These are phyloP conservation scores for Salvia sclarea DNA, from an alignment of 305 asterid species.

Conservation along the genomic window DNA sequence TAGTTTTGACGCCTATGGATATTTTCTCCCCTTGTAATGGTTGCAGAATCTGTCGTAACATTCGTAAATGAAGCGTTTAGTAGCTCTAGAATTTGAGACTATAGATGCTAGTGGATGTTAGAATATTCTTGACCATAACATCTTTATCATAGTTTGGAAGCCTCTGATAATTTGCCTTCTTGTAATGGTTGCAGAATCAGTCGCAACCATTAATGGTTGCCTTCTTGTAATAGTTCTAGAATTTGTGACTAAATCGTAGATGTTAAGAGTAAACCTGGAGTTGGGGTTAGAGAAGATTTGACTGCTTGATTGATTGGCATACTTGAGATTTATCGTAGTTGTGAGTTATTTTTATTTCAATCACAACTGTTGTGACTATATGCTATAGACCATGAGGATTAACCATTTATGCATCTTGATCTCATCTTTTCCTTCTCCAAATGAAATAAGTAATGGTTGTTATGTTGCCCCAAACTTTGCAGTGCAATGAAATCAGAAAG, in stretches of 20 bases:
- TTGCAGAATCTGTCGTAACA: background rate
- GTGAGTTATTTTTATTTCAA: background rate
- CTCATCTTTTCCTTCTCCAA: background rate
- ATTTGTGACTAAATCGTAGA: background rate
- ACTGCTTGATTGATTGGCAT: background rate
- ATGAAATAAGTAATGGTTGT: background rate
- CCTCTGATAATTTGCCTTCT: background rate
- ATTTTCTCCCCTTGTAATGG: background rate
- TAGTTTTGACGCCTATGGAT: background rate
- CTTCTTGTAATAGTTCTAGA: too few relatives aligned
- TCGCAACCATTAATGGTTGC: too few relatives aligned
- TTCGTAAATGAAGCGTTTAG: background rate
- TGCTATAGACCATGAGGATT: background rate
- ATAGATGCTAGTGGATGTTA: background rate
- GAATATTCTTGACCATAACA: background rate
- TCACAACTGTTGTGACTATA: background rate
- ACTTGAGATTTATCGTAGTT: background rate
- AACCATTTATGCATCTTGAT: background rate
- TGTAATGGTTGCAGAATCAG: background rate
- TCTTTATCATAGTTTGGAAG: background rate
- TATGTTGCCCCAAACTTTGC: conserved; percentile 18
- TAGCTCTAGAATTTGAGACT: background rate
- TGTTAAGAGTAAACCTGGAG: background rate
- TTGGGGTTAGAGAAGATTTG: background rate
- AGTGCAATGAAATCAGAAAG: conserved; percentile 85